Percentiles rank a stretch among this genome's conserved stretches.
Evolutionary conservation across 2,329 filamentous ascomycete genomes (phyloP).

Genomic region (Beauveria medogensis): DNA sequence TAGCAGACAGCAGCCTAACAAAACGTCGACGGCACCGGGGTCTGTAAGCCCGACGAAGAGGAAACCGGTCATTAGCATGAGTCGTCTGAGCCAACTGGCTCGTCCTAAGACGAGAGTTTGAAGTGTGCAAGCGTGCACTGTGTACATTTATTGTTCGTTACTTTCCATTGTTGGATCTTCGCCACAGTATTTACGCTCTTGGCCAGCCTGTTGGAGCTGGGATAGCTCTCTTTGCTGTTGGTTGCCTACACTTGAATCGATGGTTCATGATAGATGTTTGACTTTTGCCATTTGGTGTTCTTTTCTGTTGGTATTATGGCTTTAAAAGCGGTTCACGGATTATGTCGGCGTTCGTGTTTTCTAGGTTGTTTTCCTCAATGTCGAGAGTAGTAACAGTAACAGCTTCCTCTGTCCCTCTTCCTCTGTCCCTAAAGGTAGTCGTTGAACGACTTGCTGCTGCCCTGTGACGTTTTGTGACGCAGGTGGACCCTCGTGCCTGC

Average conservation of each 20-base stretch:
- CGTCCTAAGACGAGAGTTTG: slow-evolving; percentile 49
- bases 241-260: too few species aligned
- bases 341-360: slow-evolving; percentile 3
- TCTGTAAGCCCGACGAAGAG: slow-evolving; percentile 44
- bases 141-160: slow-evolving; percentile 9
- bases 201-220: not conserved
- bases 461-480: not conserved
- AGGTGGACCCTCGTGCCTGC: not conserved
- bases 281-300: not conserved
- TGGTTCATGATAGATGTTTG: not conserved
- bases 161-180: not conserved
- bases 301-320: not conserved
- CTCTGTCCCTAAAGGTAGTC: not conserved
- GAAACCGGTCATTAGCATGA: slow-evolving; percentile 44
- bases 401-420: not conserved
- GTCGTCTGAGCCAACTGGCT: slow-evolving; percentile 53
- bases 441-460: not conserved
- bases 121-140: not conserved
- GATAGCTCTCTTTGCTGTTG: not conserved
- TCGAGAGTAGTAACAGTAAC: not conserved
- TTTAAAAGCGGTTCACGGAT: slow-evolving; percentile 6
- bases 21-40: slow-evolving; percentile 17
- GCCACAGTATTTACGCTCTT: not conserved
- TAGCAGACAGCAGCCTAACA: slow-evolving; percentile 6
- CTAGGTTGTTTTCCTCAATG: not conserved